Percentiles rank a stretch among this genome's conserved stretches.
Evolutionary conservation across 352 stramenopile species (phyloP).

Genomic region (Globisporangium mamillatum): DNA sequence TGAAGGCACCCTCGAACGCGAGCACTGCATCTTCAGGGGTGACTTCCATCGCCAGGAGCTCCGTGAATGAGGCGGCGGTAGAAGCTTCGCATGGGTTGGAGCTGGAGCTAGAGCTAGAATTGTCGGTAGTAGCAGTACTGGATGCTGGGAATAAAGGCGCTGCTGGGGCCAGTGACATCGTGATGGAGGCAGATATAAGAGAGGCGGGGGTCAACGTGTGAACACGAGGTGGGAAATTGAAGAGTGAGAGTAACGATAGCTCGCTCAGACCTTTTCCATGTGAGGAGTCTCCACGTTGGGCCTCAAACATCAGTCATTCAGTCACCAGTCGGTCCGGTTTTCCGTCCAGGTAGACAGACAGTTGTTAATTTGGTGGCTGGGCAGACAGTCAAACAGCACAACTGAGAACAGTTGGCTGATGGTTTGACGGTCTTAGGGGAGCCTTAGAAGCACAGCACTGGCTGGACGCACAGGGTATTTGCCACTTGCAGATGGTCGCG

Average conservation of each 20-base stretch:
- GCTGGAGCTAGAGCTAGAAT: neutral
- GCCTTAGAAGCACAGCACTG: neutral
- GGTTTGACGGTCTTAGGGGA: neutral
- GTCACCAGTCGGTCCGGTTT: neutral
- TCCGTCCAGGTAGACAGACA: neutral
- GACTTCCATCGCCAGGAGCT: constrained; percentile 7
- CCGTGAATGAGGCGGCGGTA: neutral
- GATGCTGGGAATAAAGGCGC: constrained; percentile 15
- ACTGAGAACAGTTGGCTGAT: neutral
- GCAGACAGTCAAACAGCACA: neutral
- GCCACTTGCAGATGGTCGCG: neutral
- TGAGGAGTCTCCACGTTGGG: neutral
- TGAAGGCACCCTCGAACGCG: constrained; percentile 5
- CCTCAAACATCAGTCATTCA: neutral
- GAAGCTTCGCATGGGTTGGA: neutral
- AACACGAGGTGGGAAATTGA: constrained; percentile 12
- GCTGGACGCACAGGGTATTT: neutral
- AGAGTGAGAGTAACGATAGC: constrained; percentile 1
- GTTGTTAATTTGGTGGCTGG: neutral
- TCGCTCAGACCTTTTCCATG: no score
- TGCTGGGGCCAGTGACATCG: constrained; percentile 15
- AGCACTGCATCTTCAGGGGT: neutral
- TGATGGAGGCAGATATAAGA: neutral
- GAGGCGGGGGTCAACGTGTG: constrained; percentile 14
- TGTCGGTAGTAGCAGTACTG: neutral